Evolutionary conservation across 352 stramenopile species (phyloP).

Genomic region (Lagenidium giganteum): DNA sequence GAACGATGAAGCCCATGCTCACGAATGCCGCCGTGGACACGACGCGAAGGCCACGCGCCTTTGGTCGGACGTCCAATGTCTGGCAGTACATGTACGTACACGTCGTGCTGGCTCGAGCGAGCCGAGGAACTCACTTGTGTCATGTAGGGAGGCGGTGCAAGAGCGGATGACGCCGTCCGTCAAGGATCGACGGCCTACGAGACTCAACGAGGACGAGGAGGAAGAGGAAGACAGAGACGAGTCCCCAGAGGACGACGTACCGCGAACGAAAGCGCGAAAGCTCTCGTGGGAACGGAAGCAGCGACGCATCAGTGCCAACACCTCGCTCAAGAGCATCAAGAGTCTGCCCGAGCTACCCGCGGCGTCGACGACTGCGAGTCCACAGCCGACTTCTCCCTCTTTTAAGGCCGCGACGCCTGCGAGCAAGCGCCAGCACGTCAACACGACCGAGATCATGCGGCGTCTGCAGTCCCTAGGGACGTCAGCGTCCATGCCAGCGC

Average conservation of each 20-base stretch:
- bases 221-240: conserved; percentile 7
- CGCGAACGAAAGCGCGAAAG: conserved; percentile 4
- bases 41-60: conserved; percentile 37
- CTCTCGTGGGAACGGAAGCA: conserved; percentile 3
- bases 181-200: conserved; percentile 6
- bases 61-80: conserved; percentile 63
- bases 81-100: conserved; percentile 55
- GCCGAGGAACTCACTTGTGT: background rate
- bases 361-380: background rate
- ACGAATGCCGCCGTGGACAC: too few species aligned
- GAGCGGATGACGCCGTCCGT: conserved; percentile 23
- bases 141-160: conserved; percentile 28
- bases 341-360: conserved; percentile 36
- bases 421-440: conserved; percentile 14
- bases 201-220: conserved; percentile 1
- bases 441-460: conserved; percentile 40
- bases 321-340: conserved; percentile 16
- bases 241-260: conserved; percentile 4
- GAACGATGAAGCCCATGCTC: too few species aligned
- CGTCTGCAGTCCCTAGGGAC: conserved; percentile 47
- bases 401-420: background rate
- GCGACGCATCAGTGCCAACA: background rate
- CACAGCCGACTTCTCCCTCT: background rate
- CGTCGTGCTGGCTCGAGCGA: too few species aligned
- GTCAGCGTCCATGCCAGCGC: conserved; percentile 27